Base-by-base conservation (phyloP, 2,329 filamentous ascomycete genomes). In the Trichoderma brevicompactum region DNA sequence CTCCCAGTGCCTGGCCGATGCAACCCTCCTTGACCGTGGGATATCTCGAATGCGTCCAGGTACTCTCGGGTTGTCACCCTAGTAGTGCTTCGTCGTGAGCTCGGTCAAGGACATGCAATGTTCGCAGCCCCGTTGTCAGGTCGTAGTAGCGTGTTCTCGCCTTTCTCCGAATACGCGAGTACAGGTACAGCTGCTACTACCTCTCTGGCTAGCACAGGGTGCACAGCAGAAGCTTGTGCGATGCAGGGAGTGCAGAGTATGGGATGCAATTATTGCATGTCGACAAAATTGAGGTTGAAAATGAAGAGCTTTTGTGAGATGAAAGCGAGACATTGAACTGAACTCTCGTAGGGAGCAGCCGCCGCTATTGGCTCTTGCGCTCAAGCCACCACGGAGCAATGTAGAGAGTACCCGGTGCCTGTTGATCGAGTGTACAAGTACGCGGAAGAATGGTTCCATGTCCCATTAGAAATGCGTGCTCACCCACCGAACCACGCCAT, bases 1-100 rank as follows among this genome's bases (percentile, higher is more conserved):
- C 48, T 17, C 15, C 61, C 61, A 64, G 50, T 64, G 50, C 60
- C 60, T 64, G 52, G 52, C 34, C 13, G 36, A 55, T 64, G 52
- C 61, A 64, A 64, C 61, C 61, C 61, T 64, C 50, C 34, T 23
- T 23, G 41, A 5, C 13, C 60, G 38, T 13, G n/a, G 3, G 41
- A 19, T 19, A 63, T 54, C 60, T 53, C 38, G n/a, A 63, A 63
- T 28, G 17, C 38, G 40, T 17, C 13, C 40, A 36, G 59, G 48
- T 17, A 34, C 19, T 63, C 44, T 60, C 60, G 49, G 60, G 32
- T 54, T 36, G 49, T 19, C 12, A 63, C 60, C 60, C 60, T n/a
- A 36, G 60, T 28, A 43, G 54, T 41, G 6, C 56, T 60, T 50
- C 3, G n/a, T 60, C 34, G 19, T 54, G 48, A 44, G 40, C 19